These are phyloP conservation scores for Arthonia radiata DNA, from an alignment of 495 filamentous ascomycete genomes.

Conservation along the genomic window DNA sequence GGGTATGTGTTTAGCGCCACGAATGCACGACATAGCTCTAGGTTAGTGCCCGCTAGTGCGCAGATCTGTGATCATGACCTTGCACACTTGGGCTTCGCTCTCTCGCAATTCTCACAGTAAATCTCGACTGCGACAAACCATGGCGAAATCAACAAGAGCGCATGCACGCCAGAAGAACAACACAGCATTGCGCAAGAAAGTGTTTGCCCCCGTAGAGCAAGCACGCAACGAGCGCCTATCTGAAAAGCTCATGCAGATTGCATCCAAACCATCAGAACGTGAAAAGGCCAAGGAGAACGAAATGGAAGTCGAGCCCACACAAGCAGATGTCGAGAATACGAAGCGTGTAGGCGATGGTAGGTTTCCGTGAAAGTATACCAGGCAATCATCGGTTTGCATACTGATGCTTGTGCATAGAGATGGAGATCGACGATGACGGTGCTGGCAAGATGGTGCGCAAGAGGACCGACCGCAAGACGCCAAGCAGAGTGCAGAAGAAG, in stretches of 20 bases:
- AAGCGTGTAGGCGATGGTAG: not conserved
- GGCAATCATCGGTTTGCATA: not conserved
- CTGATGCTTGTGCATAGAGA: not conserved
- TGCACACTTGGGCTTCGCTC: no score
- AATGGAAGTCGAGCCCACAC: not conserved
- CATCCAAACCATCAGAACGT: conserved; percentile 25
- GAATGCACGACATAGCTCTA: no score
- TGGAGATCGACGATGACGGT: not conserved
- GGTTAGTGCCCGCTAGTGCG: no score
- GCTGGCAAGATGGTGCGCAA: not conserved
- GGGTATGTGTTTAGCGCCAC: no score
- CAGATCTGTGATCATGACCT: no score
- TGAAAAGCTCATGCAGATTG: conserved; percentile 53
- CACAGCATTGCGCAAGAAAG: conserved; percentile 40
- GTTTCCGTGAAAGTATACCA: not conserved
- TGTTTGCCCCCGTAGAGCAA: conserved; percentile 56
- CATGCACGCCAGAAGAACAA: conserved; percentile 58
- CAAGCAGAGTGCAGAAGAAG: not conserved
- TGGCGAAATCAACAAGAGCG: conserved; percentile 65
- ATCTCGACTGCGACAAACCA: no score
- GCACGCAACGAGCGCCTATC: conserved; percentile 56
- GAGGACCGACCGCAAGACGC: not conserved
- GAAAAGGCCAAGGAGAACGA: not conserved
- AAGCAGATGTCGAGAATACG: not conserved
- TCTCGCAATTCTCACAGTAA: no score